Evolutionary conservation across 441 rosid genomes (phyloP), one percentile per base, ranked within the genome.

Genomic region (Arabidopsis lyrata): DNA sequence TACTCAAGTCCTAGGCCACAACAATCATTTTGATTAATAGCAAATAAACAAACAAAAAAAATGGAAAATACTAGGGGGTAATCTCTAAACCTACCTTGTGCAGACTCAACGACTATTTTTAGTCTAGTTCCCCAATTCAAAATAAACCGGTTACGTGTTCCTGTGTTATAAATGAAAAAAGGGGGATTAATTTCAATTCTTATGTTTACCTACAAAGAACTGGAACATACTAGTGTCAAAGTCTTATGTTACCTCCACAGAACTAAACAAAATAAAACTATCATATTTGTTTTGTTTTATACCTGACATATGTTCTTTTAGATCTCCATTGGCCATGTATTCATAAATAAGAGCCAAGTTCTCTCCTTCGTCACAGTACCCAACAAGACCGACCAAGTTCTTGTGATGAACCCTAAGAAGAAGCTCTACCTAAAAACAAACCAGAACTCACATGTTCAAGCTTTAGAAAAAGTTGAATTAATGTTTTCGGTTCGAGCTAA

Each of bases 341-440:
- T 84, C 88, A 49, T 84, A 84, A 9, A 84, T 63, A n/a, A 84
- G 83, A 24, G 74, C 84, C 66, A 78, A 38, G 16, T 78, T 47
- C 38, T 59, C 76, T 44, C 65, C 80, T 36, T 82, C 82, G 11
- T 82, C 75, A n/a, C 84, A 80, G 16, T 79, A 83, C 1, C 88
- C 88, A 58, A 81, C 78, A 8, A 85, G 86, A 9, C 62, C 29
- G 0, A 77, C 80, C 73, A 77, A 50, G 6, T 72, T 72, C 13
- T 72, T 77, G 41, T 77, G 80, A 15, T 77, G 73, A 58, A 77
- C 80, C 70, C 76, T 64, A 9, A 70, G 67, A 56, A 77, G 80
- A 59, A 77, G 80, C 52, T 77, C 77, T 18, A 77, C 77, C 80
- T 77, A 22, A 48, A 36, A 58, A 6, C 74, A 75, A 68, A 11